These are phyloP conservation scores for Starmerella riodocensis DNA, from an alignment of 805 yeast species.

Conservation along the genomic window DNA sequence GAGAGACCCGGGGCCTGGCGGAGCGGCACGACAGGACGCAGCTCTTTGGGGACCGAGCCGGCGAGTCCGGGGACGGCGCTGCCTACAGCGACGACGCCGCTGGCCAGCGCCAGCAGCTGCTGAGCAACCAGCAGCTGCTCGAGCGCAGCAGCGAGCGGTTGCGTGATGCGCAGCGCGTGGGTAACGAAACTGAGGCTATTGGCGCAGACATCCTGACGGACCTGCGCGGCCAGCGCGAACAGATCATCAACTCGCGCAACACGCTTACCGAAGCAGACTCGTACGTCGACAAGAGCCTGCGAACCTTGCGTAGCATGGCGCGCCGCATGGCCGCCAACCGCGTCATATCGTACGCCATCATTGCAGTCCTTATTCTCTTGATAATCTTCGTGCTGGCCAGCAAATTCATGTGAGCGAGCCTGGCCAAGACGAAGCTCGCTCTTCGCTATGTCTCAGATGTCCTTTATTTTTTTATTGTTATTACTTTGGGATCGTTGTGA, in stretches of 20 bases:
- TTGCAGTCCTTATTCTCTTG: conserved; percentile 68
- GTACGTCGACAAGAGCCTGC: conserved; percentile 77
- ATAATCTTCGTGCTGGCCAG: conserved; percentile 73
- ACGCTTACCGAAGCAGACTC: conserved; percentile 82
- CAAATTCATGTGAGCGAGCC: conserved; percentile 47
- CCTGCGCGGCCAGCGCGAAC: conserved; percentile 85
- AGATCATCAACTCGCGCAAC: conserved; percentile 70
- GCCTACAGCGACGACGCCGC: conserved; percentile 51
- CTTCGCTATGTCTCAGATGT: no score
- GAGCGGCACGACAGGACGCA: conserved; percentile 63
- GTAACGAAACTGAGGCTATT: conserved; percentile 79
- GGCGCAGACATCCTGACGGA: conserved; percentile 86
- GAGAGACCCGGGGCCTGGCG: conserved; percentile 35
- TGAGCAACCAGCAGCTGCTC: conserved; percentile 64
- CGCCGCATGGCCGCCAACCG: conserved; percentile 84
- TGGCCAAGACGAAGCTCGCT: no score
- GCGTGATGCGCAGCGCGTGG: conserved; percentile 76
- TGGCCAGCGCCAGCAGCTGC: conserved; percentile 70
- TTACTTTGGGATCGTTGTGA: no score
- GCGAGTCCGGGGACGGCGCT: conserved; percentile 26
- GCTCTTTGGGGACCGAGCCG: conserved; percentile 48
- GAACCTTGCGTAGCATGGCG: conserved; percentile 82
- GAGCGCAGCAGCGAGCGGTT: conserved; percentile 74
- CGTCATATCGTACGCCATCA: conserved; percentile 79
- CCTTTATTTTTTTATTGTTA: no score